phyloP scores from a whole-genome alignment of 192 early-diverging fungal species.

The Dispira simplex region DNA sequence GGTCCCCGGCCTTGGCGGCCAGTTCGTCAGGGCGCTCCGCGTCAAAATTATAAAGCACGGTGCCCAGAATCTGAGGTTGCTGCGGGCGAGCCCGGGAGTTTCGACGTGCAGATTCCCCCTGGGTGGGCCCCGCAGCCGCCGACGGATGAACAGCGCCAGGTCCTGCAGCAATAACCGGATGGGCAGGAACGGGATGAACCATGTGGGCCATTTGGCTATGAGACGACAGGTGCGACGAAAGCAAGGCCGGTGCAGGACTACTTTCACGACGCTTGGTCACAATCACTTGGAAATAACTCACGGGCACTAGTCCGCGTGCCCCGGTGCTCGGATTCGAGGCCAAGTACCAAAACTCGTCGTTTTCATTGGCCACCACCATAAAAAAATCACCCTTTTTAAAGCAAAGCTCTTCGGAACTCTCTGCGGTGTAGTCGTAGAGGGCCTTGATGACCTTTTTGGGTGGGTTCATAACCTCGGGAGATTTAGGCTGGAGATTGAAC shows the following conservation, averaged over 20 bases:
- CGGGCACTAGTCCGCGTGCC: constrained; percentile 52
- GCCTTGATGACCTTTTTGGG: constrained; percentile 64
- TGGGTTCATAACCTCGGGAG: constrained; percentile 14
- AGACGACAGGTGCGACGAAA: background rate
- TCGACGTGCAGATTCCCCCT: constrained; percentile 1
- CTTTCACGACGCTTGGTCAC: constrained; percentile 30
- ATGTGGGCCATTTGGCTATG: constrained; percentile 18
- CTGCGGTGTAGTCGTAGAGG: constrained; percentile 44
- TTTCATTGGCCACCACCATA: constrained; percentile 55
- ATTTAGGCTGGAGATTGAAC: constrained; percentile 8
- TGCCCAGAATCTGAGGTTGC: constrained; percentile 39
- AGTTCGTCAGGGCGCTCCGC: constrained; percentile 59
- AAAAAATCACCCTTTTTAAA: constrained; percentile 66
- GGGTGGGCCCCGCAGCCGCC: constrained; percentile 9
- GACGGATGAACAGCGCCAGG: background rate
- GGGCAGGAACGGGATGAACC: constrained; percentile 11
- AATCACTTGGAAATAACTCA: constrained; percentile 47
- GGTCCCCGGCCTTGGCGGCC: constrained; percentile 48
- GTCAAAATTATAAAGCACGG: constrained; percentile 57
- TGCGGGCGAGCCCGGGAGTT: constrained; percentile 12
- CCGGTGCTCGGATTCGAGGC: constrained; percentile 57
- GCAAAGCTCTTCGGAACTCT: constrained; percentile 41
- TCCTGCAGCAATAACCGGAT: background rate
- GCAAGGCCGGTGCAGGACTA: constrained; percentile 4
- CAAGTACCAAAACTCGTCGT: constrained; percentile 54